Conservation (phyloP, 116 monocot genomes). For the Iris pallida region DNA sequence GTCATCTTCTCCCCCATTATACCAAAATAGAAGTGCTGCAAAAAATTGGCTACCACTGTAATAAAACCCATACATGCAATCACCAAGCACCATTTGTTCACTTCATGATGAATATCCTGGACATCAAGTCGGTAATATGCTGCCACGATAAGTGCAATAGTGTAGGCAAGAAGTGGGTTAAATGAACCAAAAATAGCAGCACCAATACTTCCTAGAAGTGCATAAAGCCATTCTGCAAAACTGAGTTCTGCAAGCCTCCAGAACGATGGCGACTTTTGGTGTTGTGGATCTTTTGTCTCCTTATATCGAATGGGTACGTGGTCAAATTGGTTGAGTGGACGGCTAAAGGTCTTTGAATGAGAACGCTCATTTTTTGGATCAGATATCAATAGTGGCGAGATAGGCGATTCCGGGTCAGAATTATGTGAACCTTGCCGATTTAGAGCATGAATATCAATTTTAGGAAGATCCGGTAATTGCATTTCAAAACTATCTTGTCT, state of each 20-base stretch:
- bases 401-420: conserved; percentile 91
- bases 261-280: conserved; percentile 68
- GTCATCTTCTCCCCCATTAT: conserved; percentile 99
- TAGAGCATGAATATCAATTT: conserved; percentile 75
- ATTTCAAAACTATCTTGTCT: conserved; percentile 94
- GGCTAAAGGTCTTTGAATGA: conserved; percentile 87
- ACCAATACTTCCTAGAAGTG: conserved; percentile 85
- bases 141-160: conserved; percentile 70
- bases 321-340: conserved; percentile 49
- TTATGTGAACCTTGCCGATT: conserved; percentile 52
- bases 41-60: conserved; percentile 92
- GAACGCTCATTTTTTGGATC: conserved; percentile 95
- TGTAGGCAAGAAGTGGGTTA: conserved; percentile 95
- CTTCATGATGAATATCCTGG: conserved; percentile 52
- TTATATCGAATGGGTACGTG: conserved; percentile 43
- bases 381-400: conserved; percentile 90
- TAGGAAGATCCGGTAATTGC: conserved; percentile 76
- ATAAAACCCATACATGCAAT: conserved; percentile 92
- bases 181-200: conserved; percentile 99
- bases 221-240: conserved; percentile 96
- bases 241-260: conserved; percentile 92
- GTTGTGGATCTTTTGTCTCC: conserved; percentile 27
- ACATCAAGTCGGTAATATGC: conserved; percentile 69
- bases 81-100: conserved; percentile 93
- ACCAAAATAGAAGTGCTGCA: conserved; percentile 99